Conservation (phyloP, 2,329 filamentous ascomycete genomes). For the Tolypocladium nubicola region DNA sequence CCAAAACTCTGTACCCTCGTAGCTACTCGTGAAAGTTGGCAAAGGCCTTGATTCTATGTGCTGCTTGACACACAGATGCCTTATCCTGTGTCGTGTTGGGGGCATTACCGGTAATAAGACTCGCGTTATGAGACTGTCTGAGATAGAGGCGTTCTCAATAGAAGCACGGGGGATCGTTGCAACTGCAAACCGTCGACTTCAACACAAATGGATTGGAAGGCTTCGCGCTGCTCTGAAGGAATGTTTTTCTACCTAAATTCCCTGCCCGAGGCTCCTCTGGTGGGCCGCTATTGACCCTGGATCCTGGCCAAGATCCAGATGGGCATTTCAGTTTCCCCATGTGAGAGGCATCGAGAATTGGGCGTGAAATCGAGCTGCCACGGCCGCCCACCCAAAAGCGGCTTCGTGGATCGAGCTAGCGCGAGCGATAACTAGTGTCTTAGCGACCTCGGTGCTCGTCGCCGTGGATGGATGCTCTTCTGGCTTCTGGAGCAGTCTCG, state of each 20-base stretch:
- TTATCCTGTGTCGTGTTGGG: no score
- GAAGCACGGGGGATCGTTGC: no score
- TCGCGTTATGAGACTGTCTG: no score
- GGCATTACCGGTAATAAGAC: no score
- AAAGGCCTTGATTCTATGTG: no score
- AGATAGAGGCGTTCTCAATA: no score
- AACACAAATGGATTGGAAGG: no score
- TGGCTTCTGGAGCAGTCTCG: neutral
- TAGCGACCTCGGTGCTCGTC: neutral
- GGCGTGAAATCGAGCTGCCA: neutral
- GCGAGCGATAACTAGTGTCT: neutral
- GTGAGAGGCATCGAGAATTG: neutral
- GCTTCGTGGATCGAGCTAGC: neutral
- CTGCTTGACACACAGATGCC: no score
- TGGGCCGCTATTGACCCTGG: neutral
- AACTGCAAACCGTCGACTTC: no score
- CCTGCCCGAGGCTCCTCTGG: neutral
- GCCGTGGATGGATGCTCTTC: neutral
- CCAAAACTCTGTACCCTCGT: no score
- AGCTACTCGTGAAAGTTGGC: neutral
- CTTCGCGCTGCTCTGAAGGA: neutral
- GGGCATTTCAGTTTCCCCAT: constrained; percentile 1
- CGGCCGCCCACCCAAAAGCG: neutral
- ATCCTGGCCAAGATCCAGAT: neutral
- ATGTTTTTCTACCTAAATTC: neutral